These are phyloP conservation scores for Nicotiana noctiflora DNA, from an alignment of 257 asterid species.

Conservation along the genomic window DNA sequence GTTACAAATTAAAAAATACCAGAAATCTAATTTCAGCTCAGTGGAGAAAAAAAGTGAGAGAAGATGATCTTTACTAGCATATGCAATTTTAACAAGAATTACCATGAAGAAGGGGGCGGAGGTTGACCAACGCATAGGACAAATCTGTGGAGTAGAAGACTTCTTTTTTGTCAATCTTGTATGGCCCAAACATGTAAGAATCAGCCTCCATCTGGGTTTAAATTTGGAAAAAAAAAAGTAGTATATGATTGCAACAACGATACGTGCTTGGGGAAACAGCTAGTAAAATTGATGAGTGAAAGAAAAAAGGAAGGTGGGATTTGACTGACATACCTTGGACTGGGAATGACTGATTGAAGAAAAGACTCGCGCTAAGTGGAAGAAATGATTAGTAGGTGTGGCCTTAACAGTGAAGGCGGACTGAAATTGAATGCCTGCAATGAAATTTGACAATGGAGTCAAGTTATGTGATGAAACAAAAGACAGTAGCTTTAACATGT, in stretches of 20 bases:
- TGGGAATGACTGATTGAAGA: background rate
- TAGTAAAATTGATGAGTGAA: too few relatives aligned
- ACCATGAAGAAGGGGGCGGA: slow-evolving; percentile 89
- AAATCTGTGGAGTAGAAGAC: slow-evolving; percentile 63
- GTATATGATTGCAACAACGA: background rate
- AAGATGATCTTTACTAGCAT: background rate
- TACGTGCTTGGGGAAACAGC: background rate
- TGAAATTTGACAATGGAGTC: slow-evolving; percentile 8
- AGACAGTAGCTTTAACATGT: slow-evolving; percentile 30
- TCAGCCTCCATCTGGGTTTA: slow-evolving; percentile 49
- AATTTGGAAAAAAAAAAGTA: background rate
- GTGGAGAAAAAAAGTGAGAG: background rate
- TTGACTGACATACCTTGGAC: slow-evolving; percentile 3
- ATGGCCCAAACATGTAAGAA: slow-evolving; percentile 58
- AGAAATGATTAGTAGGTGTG: background rate
- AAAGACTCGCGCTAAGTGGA: background rate
- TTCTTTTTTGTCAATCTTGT: slow-evolving; percentile 53
- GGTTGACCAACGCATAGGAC: slow-evolving; percentile 80
- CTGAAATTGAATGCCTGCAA: background rate
- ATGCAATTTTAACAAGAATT: background rate
- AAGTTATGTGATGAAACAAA: slow-evolving; percentile 11
- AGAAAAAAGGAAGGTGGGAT: background rate
- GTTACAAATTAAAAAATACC: background rate
- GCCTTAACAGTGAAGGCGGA: background rate
- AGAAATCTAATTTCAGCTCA: background rate